Evolutionary conservation across 2,329 filamentous ascomycete genomes (phyloP).

Genomic region (Fusarium liriodendri): DNA sequence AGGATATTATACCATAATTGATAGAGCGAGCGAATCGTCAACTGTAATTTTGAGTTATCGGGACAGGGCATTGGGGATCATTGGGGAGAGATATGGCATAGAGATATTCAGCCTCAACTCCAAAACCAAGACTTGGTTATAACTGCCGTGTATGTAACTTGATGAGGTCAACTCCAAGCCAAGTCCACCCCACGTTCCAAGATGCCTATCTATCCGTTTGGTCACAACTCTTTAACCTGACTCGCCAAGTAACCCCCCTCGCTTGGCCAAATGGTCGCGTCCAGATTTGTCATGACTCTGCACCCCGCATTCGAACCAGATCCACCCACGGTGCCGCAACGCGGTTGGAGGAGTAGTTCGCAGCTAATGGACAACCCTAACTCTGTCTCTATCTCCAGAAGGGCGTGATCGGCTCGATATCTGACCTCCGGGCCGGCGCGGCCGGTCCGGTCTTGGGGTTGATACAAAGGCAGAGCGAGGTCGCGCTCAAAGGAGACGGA

Average conservation of each 20-base stretch:
- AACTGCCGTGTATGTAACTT: not conserved
- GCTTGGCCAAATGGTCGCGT: conserved; percentile 9
- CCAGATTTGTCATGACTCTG: conserved; percentile 23
- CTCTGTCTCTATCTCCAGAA: conserved; percentile 11
- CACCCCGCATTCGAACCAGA: conserved; percentile 18
- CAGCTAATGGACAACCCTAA: not conserved
- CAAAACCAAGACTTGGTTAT: not conserved
- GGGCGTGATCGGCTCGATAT: conserved; percentile 24
- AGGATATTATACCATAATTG: not conserved
- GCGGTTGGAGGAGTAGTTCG: conserved; percentile 14
- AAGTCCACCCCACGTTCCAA: not conserved
- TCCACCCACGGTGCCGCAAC: conserved; percentile 11
- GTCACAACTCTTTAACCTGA: not conserved
- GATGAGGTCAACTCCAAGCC: not conserved
- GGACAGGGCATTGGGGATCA: not conserved
- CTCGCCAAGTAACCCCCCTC: not conserved
- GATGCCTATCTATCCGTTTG: not conserved
- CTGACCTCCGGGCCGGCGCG: conserved; percentile 18
- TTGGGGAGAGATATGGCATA: not conserved
- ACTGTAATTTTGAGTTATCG: not conserved
- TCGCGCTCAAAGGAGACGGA: not conserved
- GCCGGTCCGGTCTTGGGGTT: conserved; percentile 2
- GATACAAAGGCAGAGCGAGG: not conserved
- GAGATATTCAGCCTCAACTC: not conserved
- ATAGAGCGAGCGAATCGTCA: not conserved